Conservation (phyloP, 768 basidiomycete genomes). For the Termitomyces eurrhizus region DNA sequence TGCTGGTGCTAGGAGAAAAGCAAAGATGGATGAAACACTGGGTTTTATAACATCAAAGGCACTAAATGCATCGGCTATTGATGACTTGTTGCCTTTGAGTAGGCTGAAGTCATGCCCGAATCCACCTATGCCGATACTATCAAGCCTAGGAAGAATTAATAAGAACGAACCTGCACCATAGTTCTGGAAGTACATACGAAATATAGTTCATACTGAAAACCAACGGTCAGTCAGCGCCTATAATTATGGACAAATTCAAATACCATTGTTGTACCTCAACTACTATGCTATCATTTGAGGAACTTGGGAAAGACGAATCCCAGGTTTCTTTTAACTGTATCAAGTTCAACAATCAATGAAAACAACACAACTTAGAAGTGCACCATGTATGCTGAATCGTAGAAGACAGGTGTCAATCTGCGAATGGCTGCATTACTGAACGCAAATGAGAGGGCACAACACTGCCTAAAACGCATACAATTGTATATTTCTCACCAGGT, state of each 20-base stretch:
- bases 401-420: slow-evolving; percentile 33
- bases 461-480: slow-evolving; percentile 24
- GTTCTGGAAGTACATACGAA: slow-evolving; percentile 25
- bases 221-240: background rate
- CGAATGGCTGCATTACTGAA: slow-evolving; percentile 39
- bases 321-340: slow-evolving; percentile 25
- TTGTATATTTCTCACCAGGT: background rate
- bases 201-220: slow-evolving; percentile 35
- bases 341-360: background rate
- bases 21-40: slow-evolving; percentile 8
- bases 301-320: slow-evolving; percentile 19
- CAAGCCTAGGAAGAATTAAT: slow-evolving; percentile 29
- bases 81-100: slow-evolving; percentile 34
- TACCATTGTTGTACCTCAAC: slow-evolving; percentile 44
- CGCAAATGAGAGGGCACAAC: slow-evolving; percentile 34
- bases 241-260: background rate
- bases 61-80: slow-evolving; percentile 28
- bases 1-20: slow-evolving; percentile 18
- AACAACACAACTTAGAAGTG: background rate
- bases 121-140: slow-evolving; percentile 44
- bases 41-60: slow-evolving; percentile 20
- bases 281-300: slow-evolving; percentile 17
- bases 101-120: slow-evolving; percentile 49
- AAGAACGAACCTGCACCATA: background rate
- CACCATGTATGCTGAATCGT: slow-evolving; percentile 3